Evolutionary conservation across 768 basidiomycete genomes (phyloP), one percentile per base, ranked within the genome.

Genomic region (Leccinum obscurum): DNA sequence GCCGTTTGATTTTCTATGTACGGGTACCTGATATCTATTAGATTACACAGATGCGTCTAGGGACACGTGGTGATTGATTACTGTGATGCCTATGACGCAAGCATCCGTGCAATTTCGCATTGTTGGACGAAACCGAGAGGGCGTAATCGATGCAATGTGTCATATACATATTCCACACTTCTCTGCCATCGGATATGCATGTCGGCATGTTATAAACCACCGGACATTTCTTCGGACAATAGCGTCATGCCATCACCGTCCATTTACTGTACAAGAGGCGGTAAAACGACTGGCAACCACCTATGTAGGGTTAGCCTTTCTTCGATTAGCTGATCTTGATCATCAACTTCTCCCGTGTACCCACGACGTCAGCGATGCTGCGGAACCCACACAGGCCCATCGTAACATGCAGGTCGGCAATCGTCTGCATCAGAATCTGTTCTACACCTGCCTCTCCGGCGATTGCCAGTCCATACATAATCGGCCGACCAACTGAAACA

Each of bases 371-470:
- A 10, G 58, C 62, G 15, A 80, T 41, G 49, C 60, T 70, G 26
- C 69, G 70, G 59, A 74, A 76, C 3, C 81, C 81, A 8, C 74
- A 70, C 8, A 82, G 63, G 8, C 80, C 81, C 60, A 83, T 69
- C 11, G 80, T 77, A 54, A 79, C 61, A 61, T 82, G 75, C 4
- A 78, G 60, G 54, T 83, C 81, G 4, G 79, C 74, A 41, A 82
- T 71, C 7, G 79, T 71, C 26, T 72, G 71, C 58, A 75, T 76
- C 60, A 86, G 65, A 15, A 84, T 79, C 53, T 80, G 76, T 65
- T 82, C 77, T 4, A 82, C 80, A 0, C 82, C 85, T 8, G 68
- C 72, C 57, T 83, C 72, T 1, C 84, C 82, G 2, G 70, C 78
- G 22, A 84, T 70, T 0, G 80, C 74, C 15, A 85, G 76, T 1